A percentile compares a stretch with the other conserved stretches of the same genome.
These are phyloP conservation scores for Coemansia sp. DNA, from an alignment of 192 early-diverging fungal species.

Conservation along the genomic window DNA sequence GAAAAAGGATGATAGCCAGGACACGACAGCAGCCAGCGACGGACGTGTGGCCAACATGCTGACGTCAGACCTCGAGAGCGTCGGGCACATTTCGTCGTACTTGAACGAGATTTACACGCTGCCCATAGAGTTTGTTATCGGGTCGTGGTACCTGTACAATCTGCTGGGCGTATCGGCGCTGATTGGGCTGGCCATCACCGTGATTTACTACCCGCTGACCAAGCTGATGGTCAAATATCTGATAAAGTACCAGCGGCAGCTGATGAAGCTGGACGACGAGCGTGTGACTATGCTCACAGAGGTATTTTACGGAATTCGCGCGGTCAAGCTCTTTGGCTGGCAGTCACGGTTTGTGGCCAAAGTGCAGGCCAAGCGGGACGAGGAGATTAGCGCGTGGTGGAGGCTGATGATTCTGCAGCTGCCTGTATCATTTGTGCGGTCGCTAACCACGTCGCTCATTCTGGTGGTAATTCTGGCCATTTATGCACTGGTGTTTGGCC, in stretches of 20 bases:
- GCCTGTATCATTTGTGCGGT: conserved; percentile 55
- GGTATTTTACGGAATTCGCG: conserved; percentile 84
- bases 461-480: conserved; percentile 63
- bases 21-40: conserved; percentile 48
- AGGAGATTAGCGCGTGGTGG: conserved; percentile 61
- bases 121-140: conserved; percentile 67
- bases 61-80: conserved; percentile 67
- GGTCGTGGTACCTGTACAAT: conserved; percentile 67
- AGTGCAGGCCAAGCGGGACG: conserved; percentile 64
- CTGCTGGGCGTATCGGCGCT: conserved; percentile 82
- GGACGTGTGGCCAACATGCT: conserved; percentile 73
- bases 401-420: conserved; percentile 59
- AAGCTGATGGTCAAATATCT: conserved; percentile 58
- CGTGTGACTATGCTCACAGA: conserved; percentile 82
- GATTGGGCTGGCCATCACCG: conserved; percentile 71
- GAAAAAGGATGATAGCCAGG: conserved; percentile 28
- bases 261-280: conserved; percentile 68
- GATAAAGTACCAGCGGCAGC: conserved; percentile 56
- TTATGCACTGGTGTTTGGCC: conserved; percentile 57
- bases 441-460: conserved; percentile 59
- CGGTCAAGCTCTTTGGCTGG: conserved; percentile 93
- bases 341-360: conserved; percentile 70
- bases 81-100: conserved; percentile 61
- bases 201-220: conserved; percentile 63
- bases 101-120: conserved; percentile 64